Percentiles rank a stretch among this genome's conserved stretches.
Evolutionary conservation across 129 eudicot species (phyloP).

Genomic region (Lactuca sativa): DNA sequence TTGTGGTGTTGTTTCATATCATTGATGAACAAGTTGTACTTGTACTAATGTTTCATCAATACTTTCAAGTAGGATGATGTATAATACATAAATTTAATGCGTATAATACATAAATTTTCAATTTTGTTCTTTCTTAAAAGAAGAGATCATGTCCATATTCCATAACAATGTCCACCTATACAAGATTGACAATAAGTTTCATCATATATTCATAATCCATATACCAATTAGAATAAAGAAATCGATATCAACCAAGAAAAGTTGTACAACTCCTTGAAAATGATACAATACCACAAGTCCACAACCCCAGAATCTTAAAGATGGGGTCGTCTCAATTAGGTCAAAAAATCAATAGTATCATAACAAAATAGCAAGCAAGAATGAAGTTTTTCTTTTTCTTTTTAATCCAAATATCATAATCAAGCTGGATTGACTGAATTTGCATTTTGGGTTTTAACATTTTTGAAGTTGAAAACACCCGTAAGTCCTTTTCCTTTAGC

Average conservation of each 20-base stretch:
- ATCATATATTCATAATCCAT: background rate
- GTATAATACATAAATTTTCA: background rate
- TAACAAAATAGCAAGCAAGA: conserved; percentile 17
- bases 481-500: conserved; percentile 66
- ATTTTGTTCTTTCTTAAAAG: conserved; percentile 6
- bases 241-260: background rate
- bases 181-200: background rate
- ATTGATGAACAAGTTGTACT: too few relatives aligned
- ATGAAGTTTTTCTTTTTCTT: background rate
- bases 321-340: conserved; percentile 2
- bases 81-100: too few relatives aligned
- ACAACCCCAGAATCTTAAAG: background rate
- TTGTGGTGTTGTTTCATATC: too few relatives aligned
- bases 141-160: conserved; percentile 8
- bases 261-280: background rate
- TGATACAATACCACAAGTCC: background rate
- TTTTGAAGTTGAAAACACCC: conserved; percentile 61
- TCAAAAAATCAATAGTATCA: conserved; percentile 20
- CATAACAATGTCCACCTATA: too few relatives aligned
- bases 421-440: conserved; percentile 43
- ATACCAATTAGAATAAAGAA: conserved; percentile 11
- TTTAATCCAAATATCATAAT: background rate
- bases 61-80: too few relatives aligned
- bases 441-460: conserved; percentile 37
- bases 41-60: too few relatives aligned